Conservation (phyloP, 768 basidiomycete species). For the Tubosaeta sp. region DNA sequence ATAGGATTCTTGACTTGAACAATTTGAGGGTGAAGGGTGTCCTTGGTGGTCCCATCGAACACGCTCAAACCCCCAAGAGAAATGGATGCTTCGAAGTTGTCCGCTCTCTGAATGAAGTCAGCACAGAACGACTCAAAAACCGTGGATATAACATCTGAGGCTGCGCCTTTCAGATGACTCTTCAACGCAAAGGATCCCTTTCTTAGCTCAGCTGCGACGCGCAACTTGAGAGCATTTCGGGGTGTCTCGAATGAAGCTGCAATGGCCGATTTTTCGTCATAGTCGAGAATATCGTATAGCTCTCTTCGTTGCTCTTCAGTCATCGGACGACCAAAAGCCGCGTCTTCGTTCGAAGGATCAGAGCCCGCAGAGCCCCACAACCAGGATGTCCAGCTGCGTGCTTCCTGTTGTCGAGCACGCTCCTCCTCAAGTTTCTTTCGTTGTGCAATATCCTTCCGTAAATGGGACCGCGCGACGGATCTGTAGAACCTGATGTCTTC, state of each 20-base stretch:
- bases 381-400: conserved; percentile 69
- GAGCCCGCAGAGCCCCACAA: conserved; percentile 66
- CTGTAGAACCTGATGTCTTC: conserved; percentile 97
- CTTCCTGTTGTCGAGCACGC: conserved; percentile 51
- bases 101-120: conserved; percentile 76
- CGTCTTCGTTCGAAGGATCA: conserved; percentile 42
- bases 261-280: conserved; percentile 80
- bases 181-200: conserved; percentile 86
- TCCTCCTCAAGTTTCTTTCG: conserved; percentile 65
- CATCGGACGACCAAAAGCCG: conserved; percentile 62
- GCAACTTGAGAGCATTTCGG: conserved; percentile 74
- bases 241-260: conserved; percentile 66
- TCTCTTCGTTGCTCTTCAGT: conserved; percentile 88
- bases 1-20: conserved; percentile 67
- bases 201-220: conserved; percentile 72
- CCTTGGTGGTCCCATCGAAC: conserved; percentile 82
- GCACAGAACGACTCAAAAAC: conserved; percentile 87
- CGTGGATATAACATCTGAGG: conserved; percentile 75
- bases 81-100: conserved; percentile 81
- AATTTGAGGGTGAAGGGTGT: conserved; percentile 84
- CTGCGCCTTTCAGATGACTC: conserved; percentile 59
- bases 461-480: conserved; percentile 83
- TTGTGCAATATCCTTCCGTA: conserved; percentile 79
- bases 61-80: conserved; percentile 85
- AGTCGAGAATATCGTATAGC: conserved; percentile 87